A percentile compares a stretch with the other conserved stretches of the same genome.
These are phyloP conservation scores for Funneliformis geosporum DNA, from an alignment of 192 early-diverging fungal species.

Conservation along the genomic window DNA sequence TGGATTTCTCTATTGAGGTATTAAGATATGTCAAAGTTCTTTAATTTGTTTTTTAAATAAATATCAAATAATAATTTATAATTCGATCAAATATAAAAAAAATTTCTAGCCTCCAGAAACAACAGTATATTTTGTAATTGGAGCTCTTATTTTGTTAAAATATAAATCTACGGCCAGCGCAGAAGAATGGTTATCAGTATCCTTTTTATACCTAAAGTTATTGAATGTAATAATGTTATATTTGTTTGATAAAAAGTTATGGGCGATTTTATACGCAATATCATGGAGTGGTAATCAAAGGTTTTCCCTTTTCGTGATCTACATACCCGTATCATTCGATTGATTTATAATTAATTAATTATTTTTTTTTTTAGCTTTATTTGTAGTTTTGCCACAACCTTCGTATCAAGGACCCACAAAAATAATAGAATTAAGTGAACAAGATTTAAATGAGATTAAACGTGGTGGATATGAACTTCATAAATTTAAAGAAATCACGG, in stretches of 20 bases:
- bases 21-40: neutral
- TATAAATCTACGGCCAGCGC: constrained; percentile 1
- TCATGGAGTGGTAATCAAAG: constrained; percentile 7
- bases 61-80: neutral
- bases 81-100: constrained; percentile 2
- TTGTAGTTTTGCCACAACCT: constrained; percentile 51
- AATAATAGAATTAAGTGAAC: constrained; percentile 42
- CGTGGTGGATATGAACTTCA: constrained; percentile 19
- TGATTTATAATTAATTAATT: neutral
- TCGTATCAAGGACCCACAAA: constrained; percentile 54
- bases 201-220: constrained; percentile 21
- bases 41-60: neutral
- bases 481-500: constrained; percentile 41
- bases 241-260: constrained; percentile 14
- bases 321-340: neutral
- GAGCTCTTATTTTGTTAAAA: constrained; percentile 17
- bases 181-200: constrained; percentile 31
- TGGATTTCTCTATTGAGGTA: constrained; percentile 29
- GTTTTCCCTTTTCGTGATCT: neutral
- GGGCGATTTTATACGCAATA: neutral
- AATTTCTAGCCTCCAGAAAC: constrained; percentile 19
- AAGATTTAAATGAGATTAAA: constrained; percentile 34
- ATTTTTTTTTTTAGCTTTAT: constrained; percentile 37
- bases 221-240: constrained; percentile 25
- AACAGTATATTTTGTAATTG: constrained; percentile 9